Base-by-base conservation (phyloP, 768 basidiomycete species). In the Pleurotus djamor region DNA sequence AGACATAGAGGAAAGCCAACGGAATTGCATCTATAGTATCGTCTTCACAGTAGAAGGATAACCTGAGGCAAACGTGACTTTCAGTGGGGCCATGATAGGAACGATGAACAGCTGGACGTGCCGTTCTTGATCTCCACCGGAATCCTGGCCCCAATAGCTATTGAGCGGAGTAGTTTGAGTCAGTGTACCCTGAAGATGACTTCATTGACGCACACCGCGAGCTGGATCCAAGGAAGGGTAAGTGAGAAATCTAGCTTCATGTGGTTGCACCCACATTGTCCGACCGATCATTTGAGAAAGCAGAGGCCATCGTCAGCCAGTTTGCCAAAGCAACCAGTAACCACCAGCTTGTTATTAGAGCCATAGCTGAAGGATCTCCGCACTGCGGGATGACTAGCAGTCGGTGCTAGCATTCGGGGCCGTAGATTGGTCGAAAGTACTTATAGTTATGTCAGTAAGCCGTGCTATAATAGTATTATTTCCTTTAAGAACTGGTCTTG, bases 21-120 rank as follows among this genome's bases (percentile, higher is more conserved):
- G 85, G 85, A 41, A 89, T 76, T 34, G 78, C 79, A 68, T 89
- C 83, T 61, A 88, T 84, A 12, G 81, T 76, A 67, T 82, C 77
- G 65, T 88, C 86, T 64, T 83, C 73, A 65, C 86, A 88, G 67
- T 87, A 88, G 67, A 80, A 85, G 14, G 80, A 79, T 61, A 88
- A 69, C 2, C 76, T 77, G 33, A 44, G 59, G 44, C 14, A 54
- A 32, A 28, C 21, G 21, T 28, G 21, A 28, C 21, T 28, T 28
- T 28, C 21, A 28, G 21, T 28, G 10, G 32, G 32, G 49, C 57
- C 43, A 57, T 50, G 21, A 54, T 37, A 34, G 21, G 48, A 43
- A 49, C 5, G 17, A 47, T 17, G 8, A 54, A 34, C 41, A 12
- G 37, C 43, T 49, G 41, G 43, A 60, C 61, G 43, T 28, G 74